Evolutionary conservation across 495 filamentous ascomycete genomes (phyloP).

Genomic region (Usnea hakonensis): DNA sequence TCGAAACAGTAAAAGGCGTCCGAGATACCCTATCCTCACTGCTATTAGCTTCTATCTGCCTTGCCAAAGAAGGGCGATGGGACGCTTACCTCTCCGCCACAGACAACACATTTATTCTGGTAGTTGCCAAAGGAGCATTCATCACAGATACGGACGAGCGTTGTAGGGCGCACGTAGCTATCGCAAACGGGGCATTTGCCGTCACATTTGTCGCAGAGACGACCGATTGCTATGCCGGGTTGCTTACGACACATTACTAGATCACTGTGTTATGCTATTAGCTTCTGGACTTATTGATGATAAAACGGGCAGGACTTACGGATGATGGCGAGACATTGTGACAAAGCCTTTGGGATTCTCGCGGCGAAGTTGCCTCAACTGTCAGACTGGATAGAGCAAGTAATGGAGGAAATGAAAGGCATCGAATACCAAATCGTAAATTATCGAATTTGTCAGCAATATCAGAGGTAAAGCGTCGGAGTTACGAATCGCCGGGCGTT

Average conservation of each 20-base stretch:
- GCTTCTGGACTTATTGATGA: not conserved
- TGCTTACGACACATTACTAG: constrained; percentile 99
- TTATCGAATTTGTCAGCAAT: constrained; percentile 18
- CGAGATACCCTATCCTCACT: constrained; percentile 59
- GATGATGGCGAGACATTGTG: constrained; percentile 69
- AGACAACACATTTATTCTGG: constrained; percentile 99
- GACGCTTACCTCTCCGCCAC: constrained; percentile 67
- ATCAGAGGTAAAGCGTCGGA: too few relatives aligned
- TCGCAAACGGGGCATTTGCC: constrained; percentile 99
- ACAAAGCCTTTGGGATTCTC: not conserved
- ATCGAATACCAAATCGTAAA: not conserved
- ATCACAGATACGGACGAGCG: constrained; percentile 95
- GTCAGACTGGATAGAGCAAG: not conserved
- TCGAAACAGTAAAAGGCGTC: constrained; percentile 99
- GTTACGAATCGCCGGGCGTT: too few relatives aligned
- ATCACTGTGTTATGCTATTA: constrained; percentile 49
- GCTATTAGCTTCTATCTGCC: not conserved
- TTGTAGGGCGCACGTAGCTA: constrained; percentile 96
- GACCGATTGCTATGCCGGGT: constrained; percentile 94
- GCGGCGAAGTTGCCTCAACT: not conserved
- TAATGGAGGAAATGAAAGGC: not conserved
- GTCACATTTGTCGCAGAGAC: constrained; percentile 99
- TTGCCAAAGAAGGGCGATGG: not conserved
- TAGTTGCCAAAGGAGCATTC: constrained; percentile 99
- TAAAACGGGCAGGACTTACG: constrained; percentile 42